Evolutionary conservation across 148 eudicot genomes (phyloP).

Genomic region (Chenopodium album): DNA sequence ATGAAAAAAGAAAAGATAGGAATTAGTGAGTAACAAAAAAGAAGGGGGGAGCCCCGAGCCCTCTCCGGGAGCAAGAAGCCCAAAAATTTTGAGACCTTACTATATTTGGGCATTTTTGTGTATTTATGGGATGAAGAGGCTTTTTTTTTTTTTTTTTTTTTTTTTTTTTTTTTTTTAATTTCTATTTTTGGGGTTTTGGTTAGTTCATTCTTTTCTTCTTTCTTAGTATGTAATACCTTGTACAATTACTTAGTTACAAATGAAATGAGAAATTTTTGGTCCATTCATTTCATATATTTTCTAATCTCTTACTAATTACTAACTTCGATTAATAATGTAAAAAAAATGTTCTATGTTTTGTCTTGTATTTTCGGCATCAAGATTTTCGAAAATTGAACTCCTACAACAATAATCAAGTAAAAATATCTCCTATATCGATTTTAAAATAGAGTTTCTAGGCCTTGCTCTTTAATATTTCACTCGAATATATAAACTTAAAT

Average conservation of each 20-base stretch:
- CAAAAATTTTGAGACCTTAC: slow-evolving; percentile 51
- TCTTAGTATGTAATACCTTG: not conserved
- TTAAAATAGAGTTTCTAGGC: too few relatives aligned
- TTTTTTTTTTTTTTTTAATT: not conserved
- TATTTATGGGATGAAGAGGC: slow-evolving; percentile 70
- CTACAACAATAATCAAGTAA: not conserved
- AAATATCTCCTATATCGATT: too few relatives aligned
- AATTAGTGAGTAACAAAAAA: slow-evolving; percentile 17
- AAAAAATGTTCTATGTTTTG: too few relatives aligned
- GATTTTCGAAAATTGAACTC: not conserved
- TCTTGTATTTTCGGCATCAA: too few relatives aligned
- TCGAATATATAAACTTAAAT: too few relatives aligned
- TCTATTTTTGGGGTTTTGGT: not conserved
- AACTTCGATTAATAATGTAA: too few relatives aligned
- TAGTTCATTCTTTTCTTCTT: slow-evolving; percentile 1
- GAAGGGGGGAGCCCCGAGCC: slow-evolving; percentile 46
- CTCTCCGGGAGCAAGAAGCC: slow-evolving; percentile 62
- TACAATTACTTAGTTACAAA: slow-evolving; percentile 6
- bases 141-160: slow-evolving; percentile 22
- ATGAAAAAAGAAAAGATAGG: slow-evolving; percentile 17
- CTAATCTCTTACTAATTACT: not conserved
- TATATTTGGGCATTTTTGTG: slow-evolving; percentile 52
- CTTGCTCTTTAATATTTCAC: too few relatives aligned
- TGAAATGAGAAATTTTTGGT: slow-evolving; percentile 20
- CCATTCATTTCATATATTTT: slow-evolving; percentile 2